These are phyloP conservation scores for Pyrenochaeta sp. DNA, from an alignment of 2,329 filamentous ascomycete genomes.

Conservation along the genomic window DNA sequence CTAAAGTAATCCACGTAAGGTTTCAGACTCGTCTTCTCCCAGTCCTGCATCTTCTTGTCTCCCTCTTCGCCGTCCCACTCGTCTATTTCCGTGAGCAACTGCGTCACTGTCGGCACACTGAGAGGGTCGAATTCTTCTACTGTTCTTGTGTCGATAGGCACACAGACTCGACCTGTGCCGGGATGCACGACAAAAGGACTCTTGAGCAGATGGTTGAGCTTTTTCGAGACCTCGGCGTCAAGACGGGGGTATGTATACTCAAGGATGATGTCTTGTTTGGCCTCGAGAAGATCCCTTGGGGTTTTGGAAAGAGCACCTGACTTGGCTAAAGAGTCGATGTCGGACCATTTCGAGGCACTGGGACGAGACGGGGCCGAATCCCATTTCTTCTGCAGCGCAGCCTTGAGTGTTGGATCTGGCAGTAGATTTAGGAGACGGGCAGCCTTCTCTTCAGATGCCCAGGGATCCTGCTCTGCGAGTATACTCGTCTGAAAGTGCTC, in stretches of 20 bases:
- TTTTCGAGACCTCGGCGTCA: conserved; percentile 96
- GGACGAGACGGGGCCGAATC: conserved; percentile 78
- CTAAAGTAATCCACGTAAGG: conserved; percentile 92
- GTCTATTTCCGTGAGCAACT: conserved; percentile 85
- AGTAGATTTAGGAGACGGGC: conserved; percentile 84
- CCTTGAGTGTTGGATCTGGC: conserved; percentile 78
- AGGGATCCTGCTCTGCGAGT: conserved; percentile 85
- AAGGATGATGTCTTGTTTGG: conserved; percentile 93
- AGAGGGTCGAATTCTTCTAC: conserved; percentile 88
- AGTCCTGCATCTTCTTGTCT: conserved; percentile 72
- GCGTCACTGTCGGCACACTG: conserved; percentile 85
- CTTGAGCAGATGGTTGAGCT: conserved; percentile 97
- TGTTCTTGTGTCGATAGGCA: conserved; percentile 80
- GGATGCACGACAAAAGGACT: conserved; percentile 96
- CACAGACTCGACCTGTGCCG: conserved; percentile 91
- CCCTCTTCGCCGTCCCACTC: conserved; percentile 67
- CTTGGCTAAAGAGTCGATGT: conserved; percentile 87
- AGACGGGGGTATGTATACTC: conserved; percentile 98
- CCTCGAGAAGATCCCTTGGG: conserved; percentile 76
- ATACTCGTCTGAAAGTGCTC: conserved; percentile 85
- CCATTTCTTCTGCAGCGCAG: conserved; percentile 89
- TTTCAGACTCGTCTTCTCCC: conserved; percentile 96
- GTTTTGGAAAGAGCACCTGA: conserved; percentile 78
- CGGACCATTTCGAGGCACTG: conserved; percentile 86
- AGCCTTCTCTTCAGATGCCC: conserved; percentile 70